These are phyloP conservation scores for Adansonia grandidieri DNA, from an alignment of 441 rosid genomes.

Conservation along the genomic window DNA sequence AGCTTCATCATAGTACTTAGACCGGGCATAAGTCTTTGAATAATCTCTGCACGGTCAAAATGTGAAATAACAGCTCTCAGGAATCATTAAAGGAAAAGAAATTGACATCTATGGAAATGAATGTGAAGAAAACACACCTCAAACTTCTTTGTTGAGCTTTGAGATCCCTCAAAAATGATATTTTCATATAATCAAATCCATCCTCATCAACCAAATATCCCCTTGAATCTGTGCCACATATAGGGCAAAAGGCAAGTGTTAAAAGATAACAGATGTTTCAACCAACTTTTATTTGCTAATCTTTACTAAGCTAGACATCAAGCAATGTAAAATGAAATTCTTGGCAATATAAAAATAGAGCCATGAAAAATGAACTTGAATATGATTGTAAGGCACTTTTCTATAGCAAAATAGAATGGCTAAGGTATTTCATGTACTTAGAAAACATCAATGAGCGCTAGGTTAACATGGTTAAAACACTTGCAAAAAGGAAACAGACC, in stretches of 20 bases:
- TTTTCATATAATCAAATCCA: slow-evolving; percentile 95
- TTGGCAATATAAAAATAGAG: background rate
- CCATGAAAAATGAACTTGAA: slow-evolving; percentile 1
- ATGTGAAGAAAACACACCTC: slow-evolving; percentile 51
- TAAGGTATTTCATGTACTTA: background rate
- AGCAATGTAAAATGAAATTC: slow-evolving; percentile 9
- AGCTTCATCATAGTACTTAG: slow-evolving; percentile 94
- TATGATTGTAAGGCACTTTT: slow-evolving; percentile 2
- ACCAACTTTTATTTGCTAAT: slow-evolving; percentile 24
- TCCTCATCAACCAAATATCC: slow-evolving; percentile 98
- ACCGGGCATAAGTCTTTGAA: slow-evolving; percentile 93
- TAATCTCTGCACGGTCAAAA: slow-evolving; percentile 74
- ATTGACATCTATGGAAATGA: slow-evolving; percentile 16
- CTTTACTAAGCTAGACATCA: slow-evolving; percentile 1
- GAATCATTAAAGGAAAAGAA: slow-evolving; percentile 16
- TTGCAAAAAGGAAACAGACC: slow-evolving; percentile 2
- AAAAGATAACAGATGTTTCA: slow-evolving; percentile 23
- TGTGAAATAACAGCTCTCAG: slow-evolving; percentile 21
- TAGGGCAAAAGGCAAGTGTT: slow-evolving; percentile 27
- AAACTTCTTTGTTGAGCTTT: slow-evolving; percentile 96
- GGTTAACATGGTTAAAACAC: background rate
- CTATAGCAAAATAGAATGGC: slow-evolving; percentile 11
- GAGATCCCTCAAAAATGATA: slow-evolving; percentile 90
- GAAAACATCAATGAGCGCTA: background rate
- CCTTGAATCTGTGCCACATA: slow-evolving; percentile 72